phyloP scores from a whole-genome alignment of 2,329 filamentous ascomycete species.

The Fusarium veterinarium region DNA sequence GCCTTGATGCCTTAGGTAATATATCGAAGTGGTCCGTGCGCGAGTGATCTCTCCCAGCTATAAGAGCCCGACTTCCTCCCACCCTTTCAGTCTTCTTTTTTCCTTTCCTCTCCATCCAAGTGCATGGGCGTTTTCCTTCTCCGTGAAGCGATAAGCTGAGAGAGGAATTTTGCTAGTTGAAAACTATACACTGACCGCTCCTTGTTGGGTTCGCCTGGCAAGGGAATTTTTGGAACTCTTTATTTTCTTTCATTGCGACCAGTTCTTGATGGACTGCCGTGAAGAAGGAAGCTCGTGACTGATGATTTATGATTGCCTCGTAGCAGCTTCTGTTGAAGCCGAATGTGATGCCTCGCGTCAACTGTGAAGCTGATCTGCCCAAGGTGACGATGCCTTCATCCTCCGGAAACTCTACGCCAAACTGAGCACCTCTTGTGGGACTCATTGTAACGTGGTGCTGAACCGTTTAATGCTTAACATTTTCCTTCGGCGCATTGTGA shows the following conservation, averaged over 20 bases:
- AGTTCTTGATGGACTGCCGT: slow-evolving; percentile 49
- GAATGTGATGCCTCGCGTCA: rapidly evolving
- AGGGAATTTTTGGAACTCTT: slow-evolving; percentile 77
- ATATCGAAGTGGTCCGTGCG: slow-evolving; percentile 22
- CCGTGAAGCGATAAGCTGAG: slow-evolving; percentile 74
- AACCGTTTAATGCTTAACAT: background rate
- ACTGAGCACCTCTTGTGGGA: too few species aligned
- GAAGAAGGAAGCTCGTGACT: slow-evolving; percentile 52
- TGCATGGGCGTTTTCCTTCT: slow-evolving; percentile 75
- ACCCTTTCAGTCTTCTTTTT: slow-evolving; percentile 50
- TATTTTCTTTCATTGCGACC: slow-evolving; percentile 57
- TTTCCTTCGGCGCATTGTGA: background rate
- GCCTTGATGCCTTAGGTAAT: slow-evolving; percentile 40
- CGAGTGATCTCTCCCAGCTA: slow-evolving; percentile 39
- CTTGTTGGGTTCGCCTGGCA: slow-evolving; percentile 72
- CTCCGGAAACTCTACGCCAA: background rate
- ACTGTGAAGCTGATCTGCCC: too few species aligned
- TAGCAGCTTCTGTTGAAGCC: background rate
- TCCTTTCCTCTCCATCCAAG: slow-evolving; percentile 65
- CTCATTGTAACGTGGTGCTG: background rate
- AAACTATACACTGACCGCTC: slow-evolving; percentile 82
- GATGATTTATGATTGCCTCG: background rate
- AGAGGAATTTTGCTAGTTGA: slow-evolving; percentile 91
- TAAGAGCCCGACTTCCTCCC: slow-evolving; percentile 48
- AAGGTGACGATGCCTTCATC: background rate